Percentiles rank a stretch among this genome's conserved stretches.
Conservation (phyloP, 139 green algal species). For the Desmodesmus armatus region DNA sequence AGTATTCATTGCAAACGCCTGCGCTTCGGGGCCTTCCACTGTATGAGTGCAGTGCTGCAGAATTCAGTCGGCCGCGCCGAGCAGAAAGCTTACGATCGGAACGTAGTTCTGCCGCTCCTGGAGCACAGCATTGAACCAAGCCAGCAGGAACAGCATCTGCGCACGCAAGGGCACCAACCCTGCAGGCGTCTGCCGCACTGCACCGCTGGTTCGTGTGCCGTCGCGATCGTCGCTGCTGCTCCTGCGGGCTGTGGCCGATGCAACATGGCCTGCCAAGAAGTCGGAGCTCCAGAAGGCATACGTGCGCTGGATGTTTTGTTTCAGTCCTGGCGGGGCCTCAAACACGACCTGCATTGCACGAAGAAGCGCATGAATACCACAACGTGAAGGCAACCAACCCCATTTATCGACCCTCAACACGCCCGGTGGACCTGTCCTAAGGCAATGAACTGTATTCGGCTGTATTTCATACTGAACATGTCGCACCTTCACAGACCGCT, state of each 20-base stretch:
- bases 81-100: slow-evolving; percentile 46
- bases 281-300: slow-evolving; percentile 74
- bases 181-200: neutral
- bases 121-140: slow-evolving; percentile 89
- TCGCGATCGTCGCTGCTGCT: no score
- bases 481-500: slow-evolving; percentile 73
- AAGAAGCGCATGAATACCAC: no score
- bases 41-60: neutral
- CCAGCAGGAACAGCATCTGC: slow-evolving; percentile 88
- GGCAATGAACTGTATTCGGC: no score
- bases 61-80: neutral
- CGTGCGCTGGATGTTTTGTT: slow-evolving; percentile 86
- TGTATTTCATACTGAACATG: no score
- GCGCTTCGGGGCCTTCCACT: neutral
- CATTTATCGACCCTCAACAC: no score
- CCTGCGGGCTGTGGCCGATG: neutral
- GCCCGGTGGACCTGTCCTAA: no score
- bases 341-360: slow-evolving; percentile 84
- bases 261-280: slow-evolving; percentile 42
- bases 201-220: neutral
- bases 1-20: no score
- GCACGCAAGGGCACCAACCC: slow-evolving; percentile 56
- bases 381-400: no score
- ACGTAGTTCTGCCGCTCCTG: slow-evolving; percentile 83
- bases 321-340: slow-evolving; percentile 85